A percentile compares a stretch with the other conserved stretches of the same genome.
Evolutionary conservation across 352 stramenopile genomes (phyloP).

Genomic region (Phytophthora chlamydospora): DNA sequence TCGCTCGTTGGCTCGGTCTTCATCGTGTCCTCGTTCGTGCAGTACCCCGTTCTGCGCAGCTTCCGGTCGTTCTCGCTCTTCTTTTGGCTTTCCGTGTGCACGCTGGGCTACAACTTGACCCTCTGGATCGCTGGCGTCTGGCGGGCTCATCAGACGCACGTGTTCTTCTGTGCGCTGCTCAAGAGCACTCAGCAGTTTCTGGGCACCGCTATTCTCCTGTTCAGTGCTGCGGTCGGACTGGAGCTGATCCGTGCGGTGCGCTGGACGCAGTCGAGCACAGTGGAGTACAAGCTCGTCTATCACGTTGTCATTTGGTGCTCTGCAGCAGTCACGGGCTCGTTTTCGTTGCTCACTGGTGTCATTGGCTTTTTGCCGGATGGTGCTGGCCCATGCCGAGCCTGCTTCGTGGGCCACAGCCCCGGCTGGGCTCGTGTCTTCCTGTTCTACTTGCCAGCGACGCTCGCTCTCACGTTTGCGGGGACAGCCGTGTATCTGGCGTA

Average conservation of each 20-base stretch:
- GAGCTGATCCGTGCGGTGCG: conserved; percentile 70
- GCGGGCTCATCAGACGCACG: conserved; percentile 37
- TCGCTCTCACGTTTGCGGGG: conserved; percentile 44
- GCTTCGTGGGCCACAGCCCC: conserved; percentile 58
- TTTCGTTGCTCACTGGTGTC: conserved; percentile 62
- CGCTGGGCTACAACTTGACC: conserved; percentile 62
- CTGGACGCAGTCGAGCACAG: conserved; percentile 52
- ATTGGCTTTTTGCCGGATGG: conserved; percentile 74
- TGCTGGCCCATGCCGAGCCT: conserved; percentile 58
- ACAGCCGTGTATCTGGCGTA: conserved; percentile 42
- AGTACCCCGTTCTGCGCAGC: conserved; percentile 60
- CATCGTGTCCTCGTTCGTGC: conserved; percentile 68
- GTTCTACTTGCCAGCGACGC: conserved; percentile 60
- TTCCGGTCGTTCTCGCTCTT: conserved; percentile 66
- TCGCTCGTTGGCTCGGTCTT: conserved; percentile 73
- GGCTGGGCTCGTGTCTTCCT: conserved; percentile 60
- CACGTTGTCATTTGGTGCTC: conserved; percentile 62
- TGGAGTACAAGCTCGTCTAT: conserved; percentile 66
- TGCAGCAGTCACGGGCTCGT: conserved; percentile 41
- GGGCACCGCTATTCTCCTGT: conserved; percentile 62
- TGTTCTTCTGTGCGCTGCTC: conserved; percentile 60
- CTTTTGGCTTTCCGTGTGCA: conserved; percentile 69
- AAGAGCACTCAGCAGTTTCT: conserved; percentile 71
- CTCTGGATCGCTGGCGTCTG: conserved; percentile 66
- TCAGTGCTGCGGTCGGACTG: conserved; percentile 61